Conservation (phyloP, 2,329 filamentous ascomycete genomes). For the Tolypocladium tropicale region DNA sequence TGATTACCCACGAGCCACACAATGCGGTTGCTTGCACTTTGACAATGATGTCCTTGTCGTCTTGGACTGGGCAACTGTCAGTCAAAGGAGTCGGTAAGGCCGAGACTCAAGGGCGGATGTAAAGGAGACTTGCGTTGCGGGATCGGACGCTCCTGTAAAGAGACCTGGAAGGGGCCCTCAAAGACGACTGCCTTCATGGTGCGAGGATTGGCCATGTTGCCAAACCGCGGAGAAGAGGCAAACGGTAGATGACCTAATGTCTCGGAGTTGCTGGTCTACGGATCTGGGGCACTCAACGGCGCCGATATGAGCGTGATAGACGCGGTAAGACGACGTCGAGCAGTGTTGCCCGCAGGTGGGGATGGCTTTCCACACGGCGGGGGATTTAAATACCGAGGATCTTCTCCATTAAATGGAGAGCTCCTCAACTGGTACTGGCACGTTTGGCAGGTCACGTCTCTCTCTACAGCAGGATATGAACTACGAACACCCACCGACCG, state of each 20-base stretch:
- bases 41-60: constrained; percentile 67
- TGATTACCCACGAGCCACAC: constrained; percentile 66
- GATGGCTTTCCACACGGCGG: too few relatives aligned
- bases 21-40: constrained; percentile 76
- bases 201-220: constrained; percentile 21
- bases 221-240: not conserved
- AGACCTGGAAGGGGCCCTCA: constrained; percentile 65
- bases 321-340: too few relatives aligned
- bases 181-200: constrained; percentile 89
- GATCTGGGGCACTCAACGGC: not conserved
- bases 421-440: too few relatives aligned
- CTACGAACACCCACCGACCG: too few relatives aligned
- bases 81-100: not conserved
- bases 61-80: constrained; percentile 37
- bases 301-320: too few relatives aligned
- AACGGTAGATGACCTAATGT: not conserved
- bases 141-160: constrained; percentile 68
- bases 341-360: too few relatives aligned
- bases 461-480: too few relatives aligned
- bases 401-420: too few relatives aligned
- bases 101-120: constrained; percentile 5
- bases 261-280: not conserved
- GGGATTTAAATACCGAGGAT: too few relatives aligned
- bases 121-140: constrained; percentile 39
- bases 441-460: too few relatives aligned